Evolutionary conservation across 768 basidiomycete genomes (phyloP).

Genomic region (Boletus fagicola): DNA sequence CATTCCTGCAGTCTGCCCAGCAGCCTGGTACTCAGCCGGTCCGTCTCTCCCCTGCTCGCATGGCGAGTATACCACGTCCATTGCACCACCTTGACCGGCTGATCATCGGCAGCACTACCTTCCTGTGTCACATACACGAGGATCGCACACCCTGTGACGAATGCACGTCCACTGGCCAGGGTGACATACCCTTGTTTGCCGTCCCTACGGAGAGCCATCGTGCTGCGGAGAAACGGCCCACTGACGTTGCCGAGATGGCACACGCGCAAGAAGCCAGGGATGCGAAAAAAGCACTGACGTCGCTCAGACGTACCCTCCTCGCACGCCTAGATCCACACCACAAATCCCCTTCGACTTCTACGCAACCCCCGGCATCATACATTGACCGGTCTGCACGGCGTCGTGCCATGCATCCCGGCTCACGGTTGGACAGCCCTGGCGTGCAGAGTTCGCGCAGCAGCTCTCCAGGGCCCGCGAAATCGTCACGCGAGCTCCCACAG

Average conservation of each 20-base stretch:
- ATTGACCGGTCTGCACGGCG: conserved; percentile 72
- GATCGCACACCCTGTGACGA: conserved; percentile 58
- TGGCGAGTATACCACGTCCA: conserved; percentile 65
- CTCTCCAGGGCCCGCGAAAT: conserved; percentile 15
- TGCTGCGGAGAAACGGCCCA: conserved; percentile 23
- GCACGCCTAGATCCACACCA: conserved; percentile 41
- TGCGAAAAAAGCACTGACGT: conserved; percentile 62
- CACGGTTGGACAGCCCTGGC: conserved; percentile 54
- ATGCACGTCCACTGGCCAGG: conserved; percentile 50
- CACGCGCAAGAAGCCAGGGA: conserved; percentile 37
- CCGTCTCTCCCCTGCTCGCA: conserved; percentile 62
- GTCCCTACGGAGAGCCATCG: conserved; percentile 16
- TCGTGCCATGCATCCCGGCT: conserved; percentile 54
- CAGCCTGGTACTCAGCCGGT: conserved; percentile 30
- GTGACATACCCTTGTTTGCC: conserved; percentile 58
- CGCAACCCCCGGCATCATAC: conserved; percentile 37
- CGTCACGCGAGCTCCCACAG: conserved; percentile 20
- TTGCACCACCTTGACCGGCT: conserved; percentile 64
- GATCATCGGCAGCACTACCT: conserved; percentile 68
- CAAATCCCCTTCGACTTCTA: conserved; percentile 11
- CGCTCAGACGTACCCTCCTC: conserved; percentile 64
- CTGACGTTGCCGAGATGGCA: conserved; percentile 11
- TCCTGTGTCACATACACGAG: conserved; percentile 67
- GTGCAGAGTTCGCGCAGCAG: conserved; percentile 30
- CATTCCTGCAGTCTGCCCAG: conserved; percentile 47